Evolutionary conservation across 2,329 filamentous ascomycete genomes (phyloP).

Genomic region (Verticillium klebahnii): DNA sequence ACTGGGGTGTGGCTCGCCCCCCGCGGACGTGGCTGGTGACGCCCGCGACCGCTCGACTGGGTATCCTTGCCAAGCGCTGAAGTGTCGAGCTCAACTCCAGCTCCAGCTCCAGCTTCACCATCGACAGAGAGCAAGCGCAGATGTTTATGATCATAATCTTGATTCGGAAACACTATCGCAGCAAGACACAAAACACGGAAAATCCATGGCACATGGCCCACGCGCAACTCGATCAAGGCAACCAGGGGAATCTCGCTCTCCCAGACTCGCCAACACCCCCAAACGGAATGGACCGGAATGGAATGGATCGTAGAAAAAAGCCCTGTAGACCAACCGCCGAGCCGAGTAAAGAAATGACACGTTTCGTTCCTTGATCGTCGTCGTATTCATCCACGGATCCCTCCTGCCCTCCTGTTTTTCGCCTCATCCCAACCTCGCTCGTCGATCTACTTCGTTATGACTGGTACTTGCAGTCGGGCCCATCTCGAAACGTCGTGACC

Average conservation of each 20-base stretch:
- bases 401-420: background rate
- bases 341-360: constrained; percentile 2
- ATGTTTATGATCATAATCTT: background rate
- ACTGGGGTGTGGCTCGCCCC: background rate
- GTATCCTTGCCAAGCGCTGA: background rate
- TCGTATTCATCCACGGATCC: constrained; percentile 3
- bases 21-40: background rate
- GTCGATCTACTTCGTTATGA: background rate
- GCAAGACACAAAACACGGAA: background rate
- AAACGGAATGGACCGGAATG: background rate
- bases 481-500: constrained; percentile 7
- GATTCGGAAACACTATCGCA: background rate
- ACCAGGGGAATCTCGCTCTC: constrained; percentile 6
- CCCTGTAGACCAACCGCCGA: constrained; percentile 8
- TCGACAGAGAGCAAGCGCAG: background rate
- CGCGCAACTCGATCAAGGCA: background rate
- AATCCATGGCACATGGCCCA: background rate
- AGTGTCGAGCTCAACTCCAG: background rate
- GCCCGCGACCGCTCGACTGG: background rate
- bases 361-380: constrained; percentile 5
- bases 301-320: constrained; percentile 3
- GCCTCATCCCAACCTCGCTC: constrained; percentile 3
- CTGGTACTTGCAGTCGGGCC: constrained; percentile 7
- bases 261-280: constrained; percentile 11
- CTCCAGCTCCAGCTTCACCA: background rate